Evolutionary conservation across 208 protist genomes (phyloP), one percentile per base, ranked within the genome.

Genomic region (Trypanosoma theileri): DNA sequence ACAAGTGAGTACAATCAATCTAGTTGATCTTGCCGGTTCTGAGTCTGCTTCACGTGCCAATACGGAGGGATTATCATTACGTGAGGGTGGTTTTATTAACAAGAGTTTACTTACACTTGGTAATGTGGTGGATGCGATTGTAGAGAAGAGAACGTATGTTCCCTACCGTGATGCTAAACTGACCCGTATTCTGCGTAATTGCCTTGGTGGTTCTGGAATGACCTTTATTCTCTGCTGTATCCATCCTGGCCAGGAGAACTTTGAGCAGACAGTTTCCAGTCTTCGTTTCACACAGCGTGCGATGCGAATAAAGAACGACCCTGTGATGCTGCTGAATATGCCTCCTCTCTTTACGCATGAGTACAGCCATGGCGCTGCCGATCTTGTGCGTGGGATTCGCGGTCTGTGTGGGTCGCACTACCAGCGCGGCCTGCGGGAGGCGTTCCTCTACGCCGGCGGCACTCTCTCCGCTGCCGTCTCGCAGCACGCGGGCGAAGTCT

Each of bases 221-320:
- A 97, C 94, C 8, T 86, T 91, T 31, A 92, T 97, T 59, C 88
- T 98, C 17, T 97, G 91, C 66, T 97, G 86, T 52, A 79, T 98
- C 8, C 95, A 95, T 59, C 91, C 90, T 4, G 83, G 85, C 0
- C 67, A 84, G 19, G 86, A 91, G 26, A 94, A 96, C 69, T 86
- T 89, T 55, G 91, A 96, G 19, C 91, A 96, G 66, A 95, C 89
- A n/a, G 79, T 91, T 19, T 64, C 87, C 7, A 81, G 88, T 13
- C 73, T 97, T 13, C 88, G 88, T 57, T 97, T 95, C 67, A 93
- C 92, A 10, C 89, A 95, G 73, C 82, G 88, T 4, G 89, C 89
- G 24, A 93, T 91, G 85, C 91, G 91, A 69, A 92, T 97, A 40
- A 91, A 90, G 66, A 92, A 88, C 51, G 89, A 97, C 71, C 92